Percentiles rank a stretch among this genome's conserved stretches.
These are phyloP conservation scores for Daphne laureola DNA, from an alignment of 441 rosid species.

Conservation along the genomic window DNA sequence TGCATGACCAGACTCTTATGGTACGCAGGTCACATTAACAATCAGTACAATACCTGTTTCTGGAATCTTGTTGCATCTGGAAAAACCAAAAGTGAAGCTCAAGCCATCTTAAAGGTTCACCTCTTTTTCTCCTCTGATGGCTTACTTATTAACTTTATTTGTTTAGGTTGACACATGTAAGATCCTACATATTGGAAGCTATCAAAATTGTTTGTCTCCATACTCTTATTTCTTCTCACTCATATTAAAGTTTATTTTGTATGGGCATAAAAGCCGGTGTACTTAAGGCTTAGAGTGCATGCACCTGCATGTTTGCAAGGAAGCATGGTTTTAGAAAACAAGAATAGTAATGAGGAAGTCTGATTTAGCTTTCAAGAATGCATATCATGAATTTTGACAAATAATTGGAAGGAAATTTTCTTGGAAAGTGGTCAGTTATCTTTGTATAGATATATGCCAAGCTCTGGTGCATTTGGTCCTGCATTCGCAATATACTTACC, in stretches of 20 bases:
- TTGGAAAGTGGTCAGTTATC: no score
- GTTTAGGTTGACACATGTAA: background rate
- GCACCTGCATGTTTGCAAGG: background rate
- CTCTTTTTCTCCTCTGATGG: background rate
- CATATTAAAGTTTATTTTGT: background rate
- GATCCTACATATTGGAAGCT: background rate
- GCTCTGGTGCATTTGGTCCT: no score
- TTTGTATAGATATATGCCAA: no score
- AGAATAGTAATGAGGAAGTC: background rate
- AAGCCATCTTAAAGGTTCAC: constrained; percentile 56
- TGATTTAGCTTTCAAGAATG: background rate
- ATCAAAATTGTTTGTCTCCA: background rate
- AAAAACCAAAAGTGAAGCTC: constrained; percentile 67
- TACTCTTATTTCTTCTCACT: background rate
- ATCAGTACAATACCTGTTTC: constrained; percentile 87
- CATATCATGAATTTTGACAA: no score
- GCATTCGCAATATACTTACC: no score
- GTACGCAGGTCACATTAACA: constrained; percentile 82
- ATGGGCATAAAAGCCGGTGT: no score
- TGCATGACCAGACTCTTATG: background rate
- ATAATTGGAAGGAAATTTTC: no score
- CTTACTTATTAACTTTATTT: background rate
- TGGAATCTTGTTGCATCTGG: constrained; percentile 91
- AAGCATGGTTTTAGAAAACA: background rate
- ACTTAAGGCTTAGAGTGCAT: no score